phyloP scores from a whole-genome alignment of 139 green algal genomes.

The Coccomyxa sp. region DNA sequence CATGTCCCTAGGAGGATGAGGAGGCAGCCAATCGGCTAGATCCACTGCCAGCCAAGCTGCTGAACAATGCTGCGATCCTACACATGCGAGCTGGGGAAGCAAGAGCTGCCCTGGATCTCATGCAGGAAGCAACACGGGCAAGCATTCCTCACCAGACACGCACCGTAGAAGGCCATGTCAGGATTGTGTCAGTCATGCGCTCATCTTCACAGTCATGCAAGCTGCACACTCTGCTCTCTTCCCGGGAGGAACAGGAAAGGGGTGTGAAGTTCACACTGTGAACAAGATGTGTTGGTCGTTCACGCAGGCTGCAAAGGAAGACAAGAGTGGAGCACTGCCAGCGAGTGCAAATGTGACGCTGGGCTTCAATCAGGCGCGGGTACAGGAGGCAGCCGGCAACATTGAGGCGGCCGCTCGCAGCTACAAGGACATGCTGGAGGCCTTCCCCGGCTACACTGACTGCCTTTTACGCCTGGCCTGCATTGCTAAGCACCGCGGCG shows the following conservation, averaged over 20 bases:
- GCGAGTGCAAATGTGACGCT: conserved; percentile 56
- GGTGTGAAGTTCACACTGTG: no score
- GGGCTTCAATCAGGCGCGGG: conserved; percentile 73
- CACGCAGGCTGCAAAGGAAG: not conserved
- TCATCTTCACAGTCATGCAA: not conserved
- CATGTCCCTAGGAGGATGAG: not conserved
- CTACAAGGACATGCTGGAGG: conserved; percentile 59
- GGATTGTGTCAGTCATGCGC: no score
- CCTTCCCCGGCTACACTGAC: conserved; percentile 76
- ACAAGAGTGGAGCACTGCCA: not conserved
- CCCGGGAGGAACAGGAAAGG: not conserved
- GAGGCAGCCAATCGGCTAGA: not conserved
- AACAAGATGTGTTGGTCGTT: not conserved
- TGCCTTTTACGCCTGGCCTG: conserved; percentile 78
- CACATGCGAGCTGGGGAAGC: conserved; percentile 46
- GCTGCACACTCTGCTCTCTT: not conserved
- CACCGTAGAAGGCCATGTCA: not conserved
- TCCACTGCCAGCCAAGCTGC: conserved; percentile 31
- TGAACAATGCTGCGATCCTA: conserved; percentile 87
- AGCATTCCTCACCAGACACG: not conserved
- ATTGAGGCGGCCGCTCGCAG: conserved; percentile 35
- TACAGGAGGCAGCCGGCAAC: conserved; percentile 66
- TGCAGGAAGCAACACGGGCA: conserved; percentile 38
- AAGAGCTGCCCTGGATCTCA: conserved; percentile 28
- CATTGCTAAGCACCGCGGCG: conserved; percentile 40